Evolutionary conservation across 2,329 filamentous ascomycete genomes (phyloP), one percentile per base, ranked within the genome.

Genomic region (Monosporascus sp.): DNA sequence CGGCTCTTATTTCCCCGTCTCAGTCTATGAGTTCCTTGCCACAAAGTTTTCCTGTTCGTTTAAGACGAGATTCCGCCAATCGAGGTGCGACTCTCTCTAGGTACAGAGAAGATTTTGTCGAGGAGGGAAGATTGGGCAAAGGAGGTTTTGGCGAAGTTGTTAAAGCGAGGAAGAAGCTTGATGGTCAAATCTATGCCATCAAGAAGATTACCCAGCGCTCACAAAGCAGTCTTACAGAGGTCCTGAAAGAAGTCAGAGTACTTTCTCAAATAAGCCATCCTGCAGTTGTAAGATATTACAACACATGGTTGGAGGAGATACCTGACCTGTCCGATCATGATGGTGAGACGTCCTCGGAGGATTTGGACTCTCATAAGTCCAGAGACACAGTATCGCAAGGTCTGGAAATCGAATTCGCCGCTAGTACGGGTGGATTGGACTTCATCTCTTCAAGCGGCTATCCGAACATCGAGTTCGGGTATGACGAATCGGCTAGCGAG

Each of bases 91-190:
- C 76, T 3, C 77, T 83, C 45, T 95, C 90, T 1, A 83, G 93
- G 56, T 99, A 96, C 66, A 82, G 81, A 11, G 88, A 88, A 63
- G 94, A 97, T 62, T 99, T 96, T 70, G 85, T 92, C 18, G 92
- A 97, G 70, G 86, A 94, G 65, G 90, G 90, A 15, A 83, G 89
- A 5, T 77, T 99, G 14, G 94, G 94, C 3, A 95, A 93, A 68
- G 94, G 94, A 44, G 94, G 93, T 0, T 99, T 96, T 71, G 94
- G 94, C 5, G 90, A 97, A 71, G 94, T 99, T 22, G 90, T 97
- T 51, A 95, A 96, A 68, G 93, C 93, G 3, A 83, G 93, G 34
- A 96, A 96, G 70, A 96, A 94, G 72, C 82, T 97, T 4, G 94
- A 97, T 67, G 90, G 90, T 1, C 89, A 92, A 53, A 86, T 95